Evolutionary conservation across 176 grass and related monocot species (phyloP), one percentile per base, ranked within the genome.

Genomic region (Otatea glauca): DNA sequence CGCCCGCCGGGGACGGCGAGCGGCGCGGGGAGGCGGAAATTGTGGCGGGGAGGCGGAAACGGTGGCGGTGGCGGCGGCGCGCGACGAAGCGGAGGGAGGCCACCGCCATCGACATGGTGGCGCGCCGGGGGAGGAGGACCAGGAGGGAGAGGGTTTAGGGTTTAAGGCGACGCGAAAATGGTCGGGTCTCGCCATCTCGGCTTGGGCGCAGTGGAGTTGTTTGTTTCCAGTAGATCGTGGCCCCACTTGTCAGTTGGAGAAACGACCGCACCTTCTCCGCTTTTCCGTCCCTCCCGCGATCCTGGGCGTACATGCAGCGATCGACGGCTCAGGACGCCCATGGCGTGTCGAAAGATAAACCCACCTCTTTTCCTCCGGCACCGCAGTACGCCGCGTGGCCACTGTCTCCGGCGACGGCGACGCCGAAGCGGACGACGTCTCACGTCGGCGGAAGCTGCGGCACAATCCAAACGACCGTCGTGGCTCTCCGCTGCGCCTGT

Each of bases 101-200:
- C 83, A 85, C 79, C 74, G 83, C 90, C 86, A 86, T 89, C 74
- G 78, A 89, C 86, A 89, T 86, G 79, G 83, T 70, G 78, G 68
- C 32, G 23, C 68, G 17, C 68, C 10, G 82, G 37, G 65, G 82
- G 23, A 53, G 23, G 17, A 82, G 35, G 38, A 48, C 25, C 54
- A 45, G 61, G n/a, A 37, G 68, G 11, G 1, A 6, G 7, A 14
- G 23, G 82, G 34, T 43, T 68, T 77, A 71, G 79, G 78, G 75
- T 87, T 29, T 92, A 89, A 89, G 74, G 66, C 50, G 9, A 69
- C 21, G n/a, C 0, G 12, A 44, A 61, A 81, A 81, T 63, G 88
- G 70, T 68, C 68, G 20, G 37, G 87, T 47, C 67, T 63, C 67
- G 56, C 68, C 84, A 61, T 24, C 16, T 42, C 3, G 74, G 64